Evolutionary conservation across 2,329 filamentous ascomycete species (phyloP), one percentile per base, ranked within the genome.

Genomic region (Beauveria varroae): DNA sequence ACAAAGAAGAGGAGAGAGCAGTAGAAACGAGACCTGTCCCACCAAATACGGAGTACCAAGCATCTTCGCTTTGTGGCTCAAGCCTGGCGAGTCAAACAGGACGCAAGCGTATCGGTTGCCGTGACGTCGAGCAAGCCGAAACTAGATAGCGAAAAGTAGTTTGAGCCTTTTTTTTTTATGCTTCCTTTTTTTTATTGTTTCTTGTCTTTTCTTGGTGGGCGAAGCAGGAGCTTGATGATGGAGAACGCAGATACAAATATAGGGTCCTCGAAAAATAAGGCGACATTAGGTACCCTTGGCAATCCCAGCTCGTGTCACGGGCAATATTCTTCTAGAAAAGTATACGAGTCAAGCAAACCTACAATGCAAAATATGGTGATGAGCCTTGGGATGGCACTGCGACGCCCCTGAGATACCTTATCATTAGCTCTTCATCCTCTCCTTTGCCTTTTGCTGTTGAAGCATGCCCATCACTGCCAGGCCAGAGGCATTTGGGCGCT

Each of bases 31-130:
- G n/a, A 14, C 40, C 6, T 37, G 47, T 59, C 47, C 57, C 57
- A 59, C 57, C 44, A 37, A 52, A 59, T 52, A 59, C 57, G 57
- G 57, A 52, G 47, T 18, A 22, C 46, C 46, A 51, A 41, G 55
- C 55, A 30, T 57, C 44, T 22, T 20, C 12, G 22, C 44, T 20
- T 16, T 47, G 20, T 52, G 46, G 20, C 30, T 20, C 9, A 20
- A 20, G 28, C 43, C 44, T 34, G n/a, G 24, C 28, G 24, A 44
- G 18, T 10, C 30, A 20, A 24, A 24, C 50, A 52, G n/a, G n/a
- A 41, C 18, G 18, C 50, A 18, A 34, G 18, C 16, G 49, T 34
- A 10, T 37, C 34, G 28, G 28, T 49, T 47, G 26, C 26, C 30
- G 43, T 49, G 44, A 26, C 43, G 6, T 57, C 9, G 43, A 26